Base-by-base conservation (phyloP, 345 rosid genomes). In the Barbarea vulgaris region DNA sequence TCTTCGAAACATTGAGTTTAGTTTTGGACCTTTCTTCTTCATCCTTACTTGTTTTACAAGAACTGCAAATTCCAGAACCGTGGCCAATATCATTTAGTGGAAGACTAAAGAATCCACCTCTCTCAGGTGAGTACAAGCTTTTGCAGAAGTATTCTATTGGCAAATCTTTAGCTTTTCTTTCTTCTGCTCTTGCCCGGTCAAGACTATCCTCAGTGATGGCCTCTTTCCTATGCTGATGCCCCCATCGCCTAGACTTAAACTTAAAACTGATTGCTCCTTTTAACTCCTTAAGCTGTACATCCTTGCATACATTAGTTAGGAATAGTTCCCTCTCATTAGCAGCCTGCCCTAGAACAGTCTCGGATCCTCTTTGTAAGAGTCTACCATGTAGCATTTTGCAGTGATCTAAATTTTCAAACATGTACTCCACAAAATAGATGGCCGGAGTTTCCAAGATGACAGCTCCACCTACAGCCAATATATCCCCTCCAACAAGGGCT, bases 271-370 rank as follows among this genome's bases (percentile, higher is more conserved):
- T 81, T 27, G 72, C 48, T 67, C 79, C 82, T 75, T 82, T 81
- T 51, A 88, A 70, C 47, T 86, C 83, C 31, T 67, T 81, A 54
- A 88, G 70, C 70, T 84, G 83, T 70, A 80, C 65, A 19, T 75
- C 79, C 25, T 66, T 66, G 78, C 93, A 90, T 28, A 79, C 81
- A 73, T 85, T 75, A 42, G 82, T 81, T 56, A 90, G 57, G 60
- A 90, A 90, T 15, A 90, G 73, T 69, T 90, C 93, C 41, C 93
- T 85, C 76, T 88, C 89, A 18, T 81, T 84, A 13, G 84, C 89
- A 52, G 88, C 75, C 70, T 80, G 80, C 2, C 86, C 86, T 11
- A 90, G 86, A 73, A 90, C 87, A 30, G 96, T 90, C 67, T 82
- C 72, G 53, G 65, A 77, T 66, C 90, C 91, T 71, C 81, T 81